These are phyloP conservation scores for Pythium coloratum DNA, from an alignment of 352 stramenopile species.

Conservation along the genomic window DNA sequence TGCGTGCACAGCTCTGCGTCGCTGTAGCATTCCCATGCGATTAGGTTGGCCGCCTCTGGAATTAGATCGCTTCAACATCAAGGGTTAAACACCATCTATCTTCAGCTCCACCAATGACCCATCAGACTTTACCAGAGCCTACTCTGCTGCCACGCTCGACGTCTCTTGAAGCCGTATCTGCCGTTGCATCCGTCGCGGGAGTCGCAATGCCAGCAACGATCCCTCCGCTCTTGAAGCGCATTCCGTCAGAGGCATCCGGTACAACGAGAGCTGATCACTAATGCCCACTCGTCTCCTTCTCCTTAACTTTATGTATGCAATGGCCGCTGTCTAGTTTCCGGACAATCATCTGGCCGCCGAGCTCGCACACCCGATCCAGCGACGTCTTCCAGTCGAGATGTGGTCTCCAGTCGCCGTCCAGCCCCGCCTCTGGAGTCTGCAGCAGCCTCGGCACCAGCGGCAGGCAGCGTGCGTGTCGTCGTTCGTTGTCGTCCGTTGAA, in stretches of 20 bases:
- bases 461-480: constrained; percentile 51
- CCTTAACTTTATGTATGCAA: background rate
- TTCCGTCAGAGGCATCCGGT: constrained; percentile 16
- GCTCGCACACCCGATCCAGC: constrained; percentile 19
- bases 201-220: constrained; percentile 6
- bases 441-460: constrained; percentile 3
- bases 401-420: background rate
- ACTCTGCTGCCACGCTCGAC: background rate
- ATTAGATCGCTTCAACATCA: background rate
- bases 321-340: background rate
- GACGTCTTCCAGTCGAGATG: background rate
- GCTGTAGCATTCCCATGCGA: too few species aligned
- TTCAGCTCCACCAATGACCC: background rate
- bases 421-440: background rate
- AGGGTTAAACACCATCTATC: background rate
- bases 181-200: background rate
- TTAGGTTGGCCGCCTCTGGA: background rate
- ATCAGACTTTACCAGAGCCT: background rate
- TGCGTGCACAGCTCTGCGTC: too few species aligned
- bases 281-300: background rate
- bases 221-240: constrained; percentile 8
- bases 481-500: constrained; percentile 71
- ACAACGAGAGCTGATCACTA: background rate
- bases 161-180: background rate
- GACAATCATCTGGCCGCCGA: constrained; percentile 7